Evolutionary conservation across 176 grass and related monocot genomes (phyloP), one percentile per base, ranked within the genome.

Genomic region (Leersia perrieri): DNA sequence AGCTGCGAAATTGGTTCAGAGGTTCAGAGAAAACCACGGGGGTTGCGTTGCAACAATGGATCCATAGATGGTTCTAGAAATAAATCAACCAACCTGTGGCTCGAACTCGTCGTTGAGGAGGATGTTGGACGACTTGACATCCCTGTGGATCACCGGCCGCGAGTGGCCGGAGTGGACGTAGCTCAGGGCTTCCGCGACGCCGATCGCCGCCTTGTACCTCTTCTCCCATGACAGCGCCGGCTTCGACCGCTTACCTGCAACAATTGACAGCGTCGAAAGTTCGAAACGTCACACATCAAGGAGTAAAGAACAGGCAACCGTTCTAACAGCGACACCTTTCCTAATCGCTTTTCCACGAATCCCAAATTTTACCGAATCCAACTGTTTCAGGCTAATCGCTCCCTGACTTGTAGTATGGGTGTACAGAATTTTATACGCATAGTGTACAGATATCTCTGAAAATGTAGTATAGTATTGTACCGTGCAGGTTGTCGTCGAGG

Each of bases 61-160:
- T 68, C 44, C 61, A 45, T 34, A 64, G 11, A 26, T 30, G 31
- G 3, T 6, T 22, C 25, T 7, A 18, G 5, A 7, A 5, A n/a
- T n/a, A n/a, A n/a, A n/a, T n/a, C 47, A 22, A 7, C 7, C 20
- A 8, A 95, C 96, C 96, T 95, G 93, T 45, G 93, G 89, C 68
- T 95, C 79, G 31, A 88, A 85, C 9, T 92, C 87, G 15, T 93
- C 85, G 0, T 84, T 78, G 75, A 99, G 90, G 44, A 99, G 97
- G 76, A 99, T 93, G 87, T 99, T 99, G n/a, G 92, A 95, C 35
- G 97, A 95, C 70, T 99, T 99, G 84, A 99, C 85, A 79, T 99
- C 97, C 70, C 97, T 51, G 82, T 99, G 97, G 70, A 99, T 91
- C 75, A 95, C 90, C 27, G 96, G 88, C 69, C 80, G 85, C 53